A percentile compares a stretch with the other conserved stretches of the same genome.
Conservation (phyloP, 805 yeast species). For the Lipomyces yamadae region DNA sequence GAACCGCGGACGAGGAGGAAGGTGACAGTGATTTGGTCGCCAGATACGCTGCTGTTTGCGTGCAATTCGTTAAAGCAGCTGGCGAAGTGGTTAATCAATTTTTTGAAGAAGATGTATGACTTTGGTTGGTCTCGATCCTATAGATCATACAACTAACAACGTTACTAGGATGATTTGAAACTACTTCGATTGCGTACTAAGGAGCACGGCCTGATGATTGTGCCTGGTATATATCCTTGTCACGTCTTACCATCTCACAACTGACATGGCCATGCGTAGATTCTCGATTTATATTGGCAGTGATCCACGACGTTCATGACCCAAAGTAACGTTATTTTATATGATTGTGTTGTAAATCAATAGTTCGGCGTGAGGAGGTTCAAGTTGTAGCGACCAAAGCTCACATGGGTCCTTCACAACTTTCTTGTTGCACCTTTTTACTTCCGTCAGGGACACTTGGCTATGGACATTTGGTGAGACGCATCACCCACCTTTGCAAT, state of each 20-base stretch:
- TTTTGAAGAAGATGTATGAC: slow-evolving; percentile 28
- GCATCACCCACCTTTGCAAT: too few species aligned
- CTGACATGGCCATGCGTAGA: slow-evolving; percentile 9
- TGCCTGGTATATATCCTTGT: slow-evolving; percentile 27
- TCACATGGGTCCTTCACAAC: too few species aligned
- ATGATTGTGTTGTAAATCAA: neutral
- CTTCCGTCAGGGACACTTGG: too few species aligned
- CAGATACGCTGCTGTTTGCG: slow-evolving; percentile 23
- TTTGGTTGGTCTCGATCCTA: neutral
- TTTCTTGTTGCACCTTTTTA: too few species aligned
- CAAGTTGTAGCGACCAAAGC: neutral
- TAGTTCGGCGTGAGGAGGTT: neutral
- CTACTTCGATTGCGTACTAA: slow-evolving; percentile 34
- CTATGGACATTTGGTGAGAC: too few species aligned
- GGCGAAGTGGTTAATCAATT: slow-evolving; percentile 16
- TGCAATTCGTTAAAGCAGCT: slow-evolving; percentile 23
- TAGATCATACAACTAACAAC: neutral
- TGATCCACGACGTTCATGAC: slow-evolving; percentile 23
- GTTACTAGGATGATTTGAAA: slow-evolving; percentile 23
- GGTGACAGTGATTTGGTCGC: slow-evolving; percentile 16
- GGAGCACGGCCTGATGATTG: slow-evolving; percentile 33
- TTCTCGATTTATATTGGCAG: slow-evolving; percentile 27
- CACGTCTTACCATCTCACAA: neutral
- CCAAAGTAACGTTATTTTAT: neutral
- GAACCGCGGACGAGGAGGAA: slow-evolving; percentile 4